These are phyloP conservation scores for Sodiomyces alkalinus DNA, from an alignment of 2,329 filamentous ascomycete species.

Conservation along the genomic window DNA sequence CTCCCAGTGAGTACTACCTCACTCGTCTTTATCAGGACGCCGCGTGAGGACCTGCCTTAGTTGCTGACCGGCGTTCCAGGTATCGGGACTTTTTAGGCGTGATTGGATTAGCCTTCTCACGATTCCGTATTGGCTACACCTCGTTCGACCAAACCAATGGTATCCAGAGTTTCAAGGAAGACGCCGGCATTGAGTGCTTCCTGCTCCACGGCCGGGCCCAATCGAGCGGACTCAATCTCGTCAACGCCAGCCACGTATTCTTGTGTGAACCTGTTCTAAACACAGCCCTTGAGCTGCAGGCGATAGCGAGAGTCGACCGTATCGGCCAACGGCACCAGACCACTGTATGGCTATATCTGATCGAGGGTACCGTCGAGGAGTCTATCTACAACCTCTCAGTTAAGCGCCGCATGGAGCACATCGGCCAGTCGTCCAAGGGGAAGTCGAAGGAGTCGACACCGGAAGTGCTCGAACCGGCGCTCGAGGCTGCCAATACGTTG, in stretches of 20 bases:
- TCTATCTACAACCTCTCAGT: slow-evolving; percentile 83
- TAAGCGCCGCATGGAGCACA: slow-evolving; percentile 60
- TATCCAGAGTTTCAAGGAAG: slow-evolving; percentile 60
- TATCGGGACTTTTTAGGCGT: slow-evolving; percentile 69
- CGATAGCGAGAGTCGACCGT: slow-evolving; percentile 84
- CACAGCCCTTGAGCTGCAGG: slow-evolving; percentile 84
- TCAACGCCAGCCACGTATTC: slow-evolving; percentile 88
- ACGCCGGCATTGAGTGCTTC: slow-evolving; percentile 65
- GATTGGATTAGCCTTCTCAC: slow-evolving; percentile 51
- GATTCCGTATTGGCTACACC: slow-evolving; percentile 58
- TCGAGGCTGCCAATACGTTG: slow-evolving; percentile 74
- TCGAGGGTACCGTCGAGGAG: slow-evolving; percentile 84
- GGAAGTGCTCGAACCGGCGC: slow-evolving; percentile 39
- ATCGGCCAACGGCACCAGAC: slow-evolving; percentile 83
- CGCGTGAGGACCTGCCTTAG: no score
- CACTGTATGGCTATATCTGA: slow-evolving; percentile 88
- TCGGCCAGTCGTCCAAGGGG: slow-evolving; percentile 32
- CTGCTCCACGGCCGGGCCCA: slow-evolving; percentile 81
- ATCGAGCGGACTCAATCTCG: slow-evolving; percentile 76
- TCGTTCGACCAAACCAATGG: slow-evolving; percentile 55
- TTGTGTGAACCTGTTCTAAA: slow-evolving; percentile 90
- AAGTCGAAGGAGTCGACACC: slow-evolving; percentile 25
- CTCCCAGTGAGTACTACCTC: slow-evolving; percentile 42
- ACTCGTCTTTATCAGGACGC: neutral
- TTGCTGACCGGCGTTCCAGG: slow-evolving; percentile 10